Evolutionary conservation across 1,284 basidiomycete species (phyloP), one percentile per base, ranked within the genome.

Genomic region (Ceratobasidium sp.): DNA sequence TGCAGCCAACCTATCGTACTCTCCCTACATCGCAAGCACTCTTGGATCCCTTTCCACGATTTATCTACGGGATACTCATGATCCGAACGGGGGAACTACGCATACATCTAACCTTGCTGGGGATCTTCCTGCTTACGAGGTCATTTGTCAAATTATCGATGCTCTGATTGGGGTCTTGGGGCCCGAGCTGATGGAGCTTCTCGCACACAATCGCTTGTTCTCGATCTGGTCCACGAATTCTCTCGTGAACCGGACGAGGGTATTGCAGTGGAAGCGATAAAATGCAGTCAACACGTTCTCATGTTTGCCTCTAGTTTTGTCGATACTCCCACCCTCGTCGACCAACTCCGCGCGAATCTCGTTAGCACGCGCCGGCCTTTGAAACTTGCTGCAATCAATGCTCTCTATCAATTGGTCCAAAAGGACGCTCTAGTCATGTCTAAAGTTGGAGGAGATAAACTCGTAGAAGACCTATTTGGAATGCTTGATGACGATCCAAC

Each of bases 331-430:
- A 86, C 87, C 57, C 83, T 96, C 2, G 89, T 97, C 25, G 80
- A 83, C 38, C 87, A 84, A 40, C 92, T 97, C 79, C 83, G 92
- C 53, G 79, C 82, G 0, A 87, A 96, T 77, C 84, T 98, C 22
- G 85, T 87, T 0, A 94, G 93, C 1, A 84, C 89, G 10, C 85
- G 92, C 15, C 82, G 93, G 27, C 90, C 93, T 3, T 85, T 98
- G 71, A 97, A 96, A 80, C 85, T 96, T 4, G 94, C 95, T 0
- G 93, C 96, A 0, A 96, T 98, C 77, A 94, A 96, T 74, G 94
- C 93, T 0, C 82, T 99, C 20, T 98, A 99, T 77, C 96, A 98
- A 77, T 91, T 99, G 22, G 95, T 98, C 0, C 97, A 99, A 80
- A 90, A 94, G 71, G 94, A 99, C 78, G 96, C 96, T 0, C 79